Base-by-base conservation (phyloP, 768 basidiomycete species). In the Lepiota venenata region DNA sequence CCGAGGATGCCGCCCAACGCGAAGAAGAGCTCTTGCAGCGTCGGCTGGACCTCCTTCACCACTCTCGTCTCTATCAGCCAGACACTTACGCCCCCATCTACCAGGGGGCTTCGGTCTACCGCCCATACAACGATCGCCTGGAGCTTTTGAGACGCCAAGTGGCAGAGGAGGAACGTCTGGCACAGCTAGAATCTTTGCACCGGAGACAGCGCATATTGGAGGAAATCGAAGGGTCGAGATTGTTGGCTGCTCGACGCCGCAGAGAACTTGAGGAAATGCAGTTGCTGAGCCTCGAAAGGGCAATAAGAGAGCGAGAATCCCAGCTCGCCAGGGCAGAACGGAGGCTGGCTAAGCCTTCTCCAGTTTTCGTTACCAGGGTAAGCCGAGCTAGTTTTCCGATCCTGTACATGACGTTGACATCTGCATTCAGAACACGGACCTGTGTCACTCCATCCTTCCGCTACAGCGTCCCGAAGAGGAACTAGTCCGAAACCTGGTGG, bases 11-110 rank as follows among this genome's bases (percentile, higher is more conserved):
- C 32, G 55, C 60, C 6, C 66, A 61, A 39, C 65, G 59, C 5
- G 74, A 71, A 47, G 71, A 74, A 52, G 62, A 61, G 16, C 62
- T 60, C 18, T 59, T 72, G 12, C 66, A 63, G 44, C 59, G 56
- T 39, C 63, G 65, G 38, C 37, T 69, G 21, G 35, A 62, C 12
- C 63, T 66, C 18, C 47, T 47, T 39, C 46, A 39, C 20, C 39
- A 43, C 21, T 29, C 53, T 42, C 47, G 39, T 14, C 48, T 65
- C 14, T 48, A 64, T 22, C 56, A 58, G 9, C 59, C 52, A 35
- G 61, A 60, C 40, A 55, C 59, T 20, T 45, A 57, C 47, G 40
- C 6, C 20, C 14, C 35, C 10, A 27, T 46, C 21, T n/a, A 48
- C 14, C 21, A 14, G 35, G 18, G 16, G 12, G n/a, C 11, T 29